These are phyloP conservation scores for Quambalaria eucalypti DNA, from an alignment of 1,284 basidiomycete genomes.

Conservation along the genomic window DNA sequence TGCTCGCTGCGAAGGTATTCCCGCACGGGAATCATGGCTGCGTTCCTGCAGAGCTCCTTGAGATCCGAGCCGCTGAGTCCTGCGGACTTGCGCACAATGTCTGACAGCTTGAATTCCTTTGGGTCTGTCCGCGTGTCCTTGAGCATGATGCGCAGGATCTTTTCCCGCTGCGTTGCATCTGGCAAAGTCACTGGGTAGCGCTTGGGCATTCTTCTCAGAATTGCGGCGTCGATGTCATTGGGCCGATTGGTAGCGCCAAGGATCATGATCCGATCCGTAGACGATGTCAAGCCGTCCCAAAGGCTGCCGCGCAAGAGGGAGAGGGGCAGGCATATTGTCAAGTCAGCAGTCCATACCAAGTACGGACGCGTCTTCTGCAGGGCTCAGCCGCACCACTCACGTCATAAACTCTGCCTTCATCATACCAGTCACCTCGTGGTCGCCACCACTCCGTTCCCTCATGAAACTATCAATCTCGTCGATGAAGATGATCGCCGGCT, in stretches of 20 bases:
- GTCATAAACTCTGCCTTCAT: slow-evolving; percentile 99
- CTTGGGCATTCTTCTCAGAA: slow-evolving; percentile 92
- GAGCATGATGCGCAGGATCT: slow-evolving; percentile 75
- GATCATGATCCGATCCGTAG: slow-evolving; percentile 71
- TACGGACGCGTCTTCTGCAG: not conserved
- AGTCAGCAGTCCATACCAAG: not conserved
- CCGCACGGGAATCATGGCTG: slow-evolving; percentile 47
- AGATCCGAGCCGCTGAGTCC: slow-evolving; percentile 85
- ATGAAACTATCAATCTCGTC: slow-evolving; percentile 82
- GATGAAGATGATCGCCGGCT: slow-evolving; percentile 71
- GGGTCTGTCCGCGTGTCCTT: slow-evolving; percentile 53
- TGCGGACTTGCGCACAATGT: slow-evolving; percentile 64
- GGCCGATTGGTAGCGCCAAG: slow-evolving; percentile 94
- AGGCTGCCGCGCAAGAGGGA: slow-evolving; percentile 53
- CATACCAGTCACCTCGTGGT: slow-evolving; percentile 97
- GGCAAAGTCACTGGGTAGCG: slow-evolving; percentile 86
- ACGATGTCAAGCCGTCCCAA: slow-evolving; percentile 92
- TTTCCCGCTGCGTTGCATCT: slow-evolving; percentile 67
- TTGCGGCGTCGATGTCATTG: slow-evolving; percentile 87
- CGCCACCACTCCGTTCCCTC: slow-evolving; percentile 70
- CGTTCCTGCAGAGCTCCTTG: slow-evolving; percentile 82
- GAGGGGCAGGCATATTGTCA: not conserved
- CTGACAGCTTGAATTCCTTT: slow-evolving; percentile 56
- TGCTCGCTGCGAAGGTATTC: slow-evolving; percentile 40
- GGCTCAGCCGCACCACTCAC: slow-evolving; percentile 51